Evolutionary conservation across 768 basidiomycete species (phyloP).

Genomic region (Xerocomus spinulosus): DNA sequence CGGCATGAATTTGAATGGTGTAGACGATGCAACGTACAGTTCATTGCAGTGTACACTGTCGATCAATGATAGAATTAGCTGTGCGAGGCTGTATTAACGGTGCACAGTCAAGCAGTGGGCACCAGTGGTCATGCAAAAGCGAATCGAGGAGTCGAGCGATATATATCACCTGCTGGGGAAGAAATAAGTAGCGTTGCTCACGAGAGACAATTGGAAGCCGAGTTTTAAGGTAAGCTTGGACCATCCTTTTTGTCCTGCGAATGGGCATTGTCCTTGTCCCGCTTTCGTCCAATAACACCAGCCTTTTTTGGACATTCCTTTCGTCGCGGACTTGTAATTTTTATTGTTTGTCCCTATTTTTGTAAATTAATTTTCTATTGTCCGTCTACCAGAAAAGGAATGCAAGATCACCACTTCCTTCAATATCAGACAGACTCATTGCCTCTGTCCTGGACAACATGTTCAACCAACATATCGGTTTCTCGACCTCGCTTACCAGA

Average conservation of each 20-base stretch:
- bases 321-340: slow-evolving; percentile 16
- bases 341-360: slow-evolving; percentile 15
- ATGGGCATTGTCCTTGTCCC: slow-evolving; percentile 25
- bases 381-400: neutral
- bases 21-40: slow-evolving; percentile 10
- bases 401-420: neutral
- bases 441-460: too few species aligned
- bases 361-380: neutral
- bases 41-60: slow-evolving; percentile 18
- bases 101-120: too few species aligned
- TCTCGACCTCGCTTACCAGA: too few species aligned
- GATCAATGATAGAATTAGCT: neutral
- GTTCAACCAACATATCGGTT: too few species aligned
- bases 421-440: too few species aligned
- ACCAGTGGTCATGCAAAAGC: slow-evolving; percentile 10
- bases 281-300: slow-evolving; percentile 20
- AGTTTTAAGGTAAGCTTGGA: neutral
- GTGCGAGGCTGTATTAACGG: slow-evolving; percentile 2
- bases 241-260: slow-evolving; percentile 24
- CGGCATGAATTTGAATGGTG: neutral
- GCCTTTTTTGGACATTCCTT: slow-evolving; percentile 14
- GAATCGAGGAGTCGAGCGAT: slow-evolving; percentile 2
- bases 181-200: slow-evolving; percentile 11
- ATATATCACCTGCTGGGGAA: slow-evolving; percentile 16
- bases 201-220: slow-evolving; percentile 16